Percentiles rank a stretch among this genome's conserved stretches.
phyloP scores from a whole-genome alignment of 345 rosid genomes.

The Acer negundo region DNA sequence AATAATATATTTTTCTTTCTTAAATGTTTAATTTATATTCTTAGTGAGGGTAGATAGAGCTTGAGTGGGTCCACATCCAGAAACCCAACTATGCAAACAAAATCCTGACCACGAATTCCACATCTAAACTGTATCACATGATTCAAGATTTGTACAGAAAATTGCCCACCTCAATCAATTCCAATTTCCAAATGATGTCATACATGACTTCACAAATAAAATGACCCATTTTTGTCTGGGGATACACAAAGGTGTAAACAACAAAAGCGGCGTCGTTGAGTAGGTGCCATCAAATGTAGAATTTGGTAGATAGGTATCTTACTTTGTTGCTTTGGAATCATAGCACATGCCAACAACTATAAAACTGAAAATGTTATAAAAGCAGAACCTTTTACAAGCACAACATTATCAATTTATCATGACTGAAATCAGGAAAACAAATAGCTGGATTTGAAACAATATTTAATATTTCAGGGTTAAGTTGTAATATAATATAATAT shows the following conservation, averaged over 20 bases:
- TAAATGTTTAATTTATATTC: neutral
- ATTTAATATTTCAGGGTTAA: too few species aligned
- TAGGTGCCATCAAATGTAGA: neutral
- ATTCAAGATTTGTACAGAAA: neutral
- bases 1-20: too few species aligned
- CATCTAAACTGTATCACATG: neutral
- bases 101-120: neutral
- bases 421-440: too few species aligned
- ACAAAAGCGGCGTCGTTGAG: neutral
- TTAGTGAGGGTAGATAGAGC: neutral
- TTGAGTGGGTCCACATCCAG: neutral
- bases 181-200: conserved; percentile 12
- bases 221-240: neutral
- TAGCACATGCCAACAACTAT: neutral
- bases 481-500: too few species aligned
- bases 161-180: neutral
- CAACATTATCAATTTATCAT: too few species aligned
- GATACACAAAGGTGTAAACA: neutral
- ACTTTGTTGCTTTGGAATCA: neutral
- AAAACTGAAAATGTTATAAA: neutral
- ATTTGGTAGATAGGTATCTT: neutral
- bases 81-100: neutral
- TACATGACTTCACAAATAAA: conserved; percentile 9
- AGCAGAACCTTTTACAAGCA: neutral
- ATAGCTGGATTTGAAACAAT: too few species aligned